Evolutionary conservation across 2,329 filamentous ascomycete genomes (phyloP).

Genomic region (Aspergillus intermedius): DNA sequence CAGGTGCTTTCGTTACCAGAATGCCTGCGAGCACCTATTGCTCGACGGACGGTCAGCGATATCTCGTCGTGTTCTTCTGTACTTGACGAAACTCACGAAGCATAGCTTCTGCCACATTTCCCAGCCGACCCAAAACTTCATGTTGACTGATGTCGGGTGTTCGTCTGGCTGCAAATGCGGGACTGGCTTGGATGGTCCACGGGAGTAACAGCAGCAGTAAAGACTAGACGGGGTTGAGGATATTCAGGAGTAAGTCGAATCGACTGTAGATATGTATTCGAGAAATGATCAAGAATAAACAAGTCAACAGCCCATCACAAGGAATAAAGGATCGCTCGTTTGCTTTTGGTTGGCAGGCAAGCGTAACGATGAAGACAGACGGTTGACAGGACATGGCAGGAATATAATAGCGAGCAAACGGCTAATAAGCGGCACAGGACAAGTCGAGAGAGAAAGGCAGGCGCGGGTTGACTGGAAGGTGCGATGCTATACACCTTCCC

Average conservation of each 20-base stretch:
- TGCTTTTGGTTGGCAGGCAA: neutral
- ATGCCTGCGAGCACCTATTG: slow-evolving; percentile 64
- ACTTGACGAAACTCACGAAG: slow-evolving; percentile 57
- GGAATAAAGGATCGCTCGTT: neutral
- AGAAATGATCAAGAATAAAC: too few relatives aligned
- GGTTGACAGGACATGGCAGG: too few relatives aligned
- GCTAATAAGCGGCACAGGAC: too few relatives aligned
- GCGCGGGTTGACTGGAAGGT: neutral
- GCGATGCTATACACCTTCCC: neutral
- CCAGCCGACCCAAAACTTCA: slow-evolving; percentile 63
- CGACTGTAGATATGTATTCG: too few relatives aligned
- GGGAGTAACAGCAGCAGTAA: neutral
- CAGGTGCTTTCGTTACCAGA: slow-evolving; percentile 46
- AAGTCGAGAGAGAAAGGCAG: neutral
- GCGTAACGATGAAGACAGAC: neutral
- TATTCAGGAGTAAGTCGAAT: too few relatives aligned
- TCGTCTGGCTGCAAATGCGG: neutral
- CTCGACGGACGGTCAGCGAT: slow-evolving; percentile 10
- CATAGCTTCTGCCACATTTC: slow-evolving; percentile 83
- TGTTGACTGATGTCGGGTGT: slow-evolving; percentile 11
- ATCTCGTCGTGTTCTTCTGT: neutral
- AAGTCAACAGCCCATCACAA: too few relatives aligned
- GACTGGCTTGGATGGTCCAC: neutral
- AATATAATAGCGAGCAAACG: neutral
- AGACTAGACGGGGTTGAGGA: neutral